Evolutionary conservation across 257 asterid genomes (phyloP), one percentile per base, ranked within the genome.

Genomic region (Asclepias syriaca): DNA sequence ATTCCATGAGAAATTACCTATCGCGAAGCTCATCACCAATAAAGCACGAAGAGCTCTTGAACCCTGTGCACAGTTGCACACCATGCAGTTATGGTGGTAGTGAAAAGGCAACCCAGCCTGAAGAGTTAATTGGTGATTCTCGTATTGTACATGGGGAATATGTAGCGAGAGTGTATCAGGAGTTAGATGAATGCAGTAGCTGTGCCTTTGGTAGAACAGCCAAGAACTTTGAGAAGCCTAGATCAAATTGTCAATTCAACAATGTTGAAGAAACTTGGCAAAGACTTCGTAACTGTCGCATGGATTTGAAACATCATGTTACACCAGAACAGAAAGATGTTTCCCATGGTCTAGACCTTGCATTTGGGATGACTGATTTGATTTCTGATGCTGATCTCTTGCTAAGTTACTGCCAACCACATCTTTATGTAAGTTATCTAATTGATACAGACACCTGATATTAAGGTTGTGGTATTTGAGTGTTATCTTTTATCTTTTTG

Each of bases 181-280:
- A 77, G 66, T 75, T 91, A 74, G 99, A 91, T 81, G 99, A 94
- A 85, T 91, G 97, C 86, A 94, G 97, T 78, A 87, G 90, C 60
- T 82, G 88, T 55, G 88, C 84, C 75, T 85, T 85, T 72, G 68
- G 37, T 67, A 75, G 80, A 75, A 75, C 68, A 53, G 77, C 75
- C 73, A 74, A 81, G 21, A 68, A 83, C 67, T 75, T 82, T 19
- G 74, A 72, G 68, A 72, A 65, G 72, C 54, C 66, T 61, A 80
- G 72, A 60, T 68, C 79, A 78, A 80, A 77, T 63, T 76, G 48
- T 70, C 65, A 57, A 49, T 64, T 57, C 73, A 83, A 84, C 81
- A 68, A 83, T 53, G 87, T 92, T 43, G 82, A 88, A 75, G 95
- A 87, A 80, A 77, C 91, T 39, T 95, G 99, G 99, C 79, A 70